These are phyloP conservation scores for Porphyrellus sp. DNA, from an alignment of 1,284 basidiomycete genomes.

Conservation along the genomic window DNA sequence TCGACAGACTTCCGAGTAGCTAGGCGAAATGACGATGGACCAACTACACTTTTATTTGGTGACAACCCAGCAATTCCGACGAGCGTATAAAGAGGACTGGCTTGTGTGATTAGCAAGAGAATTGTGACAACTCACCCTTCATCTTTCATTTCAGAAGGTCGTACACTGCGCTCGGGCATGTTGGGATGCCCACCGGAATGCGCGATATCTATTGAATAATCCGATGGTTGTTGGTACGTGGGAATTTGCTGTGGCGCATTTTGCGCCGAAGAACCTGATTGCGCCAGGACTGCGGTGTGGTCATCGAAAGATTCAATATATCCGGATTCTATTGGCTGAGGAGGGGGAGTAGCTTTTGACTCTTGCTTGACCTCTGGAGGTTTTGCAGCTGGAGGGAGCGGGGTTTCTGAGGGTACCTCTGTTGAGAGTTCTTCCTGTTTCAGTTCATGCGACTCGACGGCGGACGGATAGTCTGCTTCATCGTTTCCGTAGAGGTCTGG, in stretches of 20 bases:
- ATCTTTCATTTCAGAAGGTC: constrained; percentile 95
- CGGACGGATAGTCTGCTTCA: constrained; percentile 56
- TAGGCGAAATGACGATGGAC: constrained; percentile 44
- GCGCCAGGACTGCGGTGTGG: constrained; percentile 11
- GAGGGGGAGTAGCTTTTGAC: constrained; percentile 11
- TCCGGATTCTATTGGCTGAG: constrained; percentile 24
- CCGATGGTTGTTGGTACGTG: constrained; percentile 66
- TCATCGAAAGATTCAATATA: constrained; percentile 24
- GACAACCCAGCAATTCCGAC: constrained; percentile 34
- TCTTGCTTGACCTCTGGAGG: constrained; percentile 23
- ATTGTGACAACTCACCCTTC: constrained; percentile 80
- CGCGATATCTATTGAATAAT: constrained; percentile 42
- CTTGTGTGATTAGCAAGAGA: constrained; percentile 8
- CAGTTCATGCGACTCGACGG: constrained; percentile 37
- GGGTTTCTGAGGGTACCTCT: constrained; percentile 14
- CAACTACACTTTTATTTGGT: constrained; percentile 47
- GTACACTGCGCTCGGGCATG: constrained; percentile 62
- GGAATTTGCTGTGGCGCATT: constrained; percentile 63
- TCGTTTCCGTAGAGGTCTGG: constrained; percentile 79
- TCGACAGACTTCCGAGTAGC: constrained; percentile 40
- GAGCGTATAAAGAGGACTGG: constrained; percentile 17
- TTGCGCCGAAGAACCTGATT: constrained; percentile 27
- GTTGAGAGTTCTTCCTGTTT: constrained; percentile 26
- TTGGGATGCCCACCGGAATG: constrained; percentile 39
- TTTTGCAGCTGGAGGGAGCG: constrained; percentile 18